Base-by-base conservation (phyloP, 2,329 filamentous ascomycete species). In the Hymenoscyphus fraxineus region DNA sequence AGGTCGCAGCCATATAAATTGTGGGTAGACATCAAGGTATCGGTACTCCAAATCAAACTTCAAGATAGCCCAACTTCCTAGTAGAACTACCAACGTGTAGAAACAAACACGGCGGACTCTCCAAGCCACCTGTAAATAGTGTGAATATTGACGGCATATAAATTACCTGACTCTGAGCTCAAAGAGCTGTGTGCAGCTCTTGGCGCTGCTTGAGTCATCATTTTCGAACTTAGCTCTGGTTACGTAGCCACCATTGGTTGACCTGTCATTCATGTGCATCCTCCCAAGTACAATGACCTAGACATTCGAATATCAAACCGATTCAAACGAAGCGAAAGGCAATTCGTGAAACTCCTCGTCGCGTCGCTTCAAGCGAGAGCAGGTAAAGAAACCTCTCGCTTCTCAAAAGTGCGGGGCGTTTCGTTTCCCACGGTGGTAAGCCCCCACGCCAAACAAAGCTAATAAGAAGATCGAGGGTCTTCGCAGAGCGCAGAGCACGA, bases 371-470 rank as follows among this genome's bases (percentile, higher is more conserved):
- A 54, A 22, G 47, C 9, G 47, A 54, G n/a, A 54, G 9, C 19
- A 12, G 19, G 47, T 19, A 54, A 13, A 54, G 47, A 12, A 54
- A 54, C 19, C 19, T 22, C 47, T 54, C 19, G 19, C 22, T 54
- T 54, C 47, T 13, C 22, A 13, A 54, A 19, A 54, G 47, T 54
- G 47, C 47, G 47, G 47, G 47, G 47, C 47, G 19, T 54, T 54
- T 27, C 47, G 19, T 22, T 54, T n/a, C 41, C 41, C 27, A 27
- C 27, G 27, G 27, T 27, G 27, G 27, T 16, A 44, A 54, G 47
- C 47, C 47, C 47, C 47, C 47, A 54, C 47, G 47, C 47, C 47
- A 54, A 54, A 54, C 47, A 54, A 54, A 54, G 47, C 47, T 54
- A 54, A 54, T 6, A 35, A 54, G 47, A 54, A 54, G 47, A 54